Conservation (phyloP, 768 basidiomycete species). For the Leccinellum albellum region DNA sequence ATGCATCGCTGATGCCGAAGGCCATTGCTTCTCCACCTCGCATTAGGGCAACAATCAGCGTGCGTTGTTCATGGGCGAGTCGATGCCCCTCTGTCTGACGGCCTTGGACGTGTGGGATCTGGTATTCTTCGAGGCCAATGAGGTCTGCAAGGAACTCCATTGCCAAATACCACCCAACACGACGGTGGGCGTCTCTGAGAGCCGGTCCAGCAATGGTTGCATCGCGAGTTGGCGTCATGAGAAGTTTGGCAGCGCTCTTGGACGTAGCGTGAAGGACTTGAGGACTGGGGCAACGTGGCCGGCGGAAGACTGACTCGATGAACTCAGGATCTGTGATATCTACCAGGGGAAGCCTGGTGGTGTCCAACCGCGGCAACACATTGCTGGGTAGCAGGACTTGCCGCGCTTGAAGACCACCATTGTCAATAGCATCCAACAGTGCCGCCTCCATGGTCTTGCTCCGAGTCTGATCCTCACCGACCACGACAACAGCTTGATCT, state of each 20-base stretch:
- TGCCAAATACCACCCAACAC: constrained; percentile 15
- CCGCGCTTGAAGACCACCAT: constrained; percentile 11
- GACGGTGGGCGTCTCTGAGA: constrained; percentile 15
- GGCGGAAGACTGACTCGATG: constrained; percentile 12
- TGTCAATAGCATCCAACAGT: constrained; percentile 12
- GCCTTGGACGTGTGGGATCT: constrained; percentile 13
- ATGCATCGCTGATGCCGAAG: constrained; percentile 12
- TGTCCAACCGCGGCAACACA: constrained; percentile 10
- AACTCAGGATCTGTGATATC: constrained; percentile 14
- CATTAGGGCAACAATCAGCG: constrained; percentile 14
- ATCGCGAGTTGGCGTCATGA: constrained; percentile 12
- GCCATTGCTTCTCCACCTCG: constrained; percentile 14
- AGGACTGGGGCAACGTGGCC: constrained; percentile 7
- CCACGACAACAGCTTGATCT: constrained; percentile 13
- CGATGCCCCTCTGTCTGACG: constrained; percentile 14
- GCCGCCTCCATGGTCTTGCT: constrained; percentile 10
- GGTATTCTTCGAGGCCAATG: constrained; percentile 15
- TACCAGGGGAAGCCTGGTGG: constrained; percentile 14
- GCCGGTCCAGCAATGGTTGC: constrained; percentile 14
- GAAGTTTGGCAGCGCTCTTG: constrained; percentile 12
- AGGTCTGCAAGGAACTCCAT: constrained; percentile 16
- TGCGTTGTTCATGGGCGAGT: constrained; percentile 12
- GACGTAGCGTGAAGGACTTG: constrained; percentile 13
- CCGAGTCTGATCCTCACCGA: constrained; percentile 10
- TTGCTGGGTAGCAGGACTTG: constrained; percentile 13